Evolutionary conservation across 2,329 filamentous ascomycete species (phyloP).

Genomic region (Aspergillus alliaceus): DNA sequence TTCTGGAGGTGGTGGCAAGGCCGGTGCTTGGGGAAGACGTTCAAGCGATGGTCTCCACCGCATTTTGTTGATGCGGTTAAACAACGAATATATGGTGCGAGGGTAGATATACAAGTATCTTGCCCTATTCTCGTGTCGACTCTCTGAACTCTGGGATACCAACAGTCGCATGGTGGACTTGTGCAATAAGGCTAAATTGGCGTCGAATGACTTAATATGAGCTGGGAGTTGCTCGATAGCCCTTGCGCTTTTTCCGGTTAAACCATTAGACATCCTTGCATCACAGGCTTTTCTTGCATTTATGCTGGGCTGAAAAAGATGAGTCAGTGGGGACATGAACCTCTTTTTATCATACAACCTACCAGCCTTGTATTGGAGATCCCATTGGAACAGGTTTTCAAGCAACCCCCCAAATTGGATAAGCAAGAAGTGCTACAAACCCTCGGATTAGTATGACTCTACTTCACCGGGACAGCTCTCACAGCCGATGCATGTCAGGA

Average conservation of each 20-base stretch:
- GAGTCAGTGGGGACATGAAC: neutral
- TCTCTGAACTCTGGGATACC: neutral
- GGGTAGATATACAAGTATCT: neutral
- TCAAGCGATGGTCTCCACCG: slow-evolving; percentile 13
- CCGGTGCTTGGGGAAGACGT: neutral
- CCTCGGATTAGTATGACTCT: neutral
- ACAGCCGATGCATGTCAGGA: neutral
- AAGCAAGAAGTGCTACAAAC: neutral
- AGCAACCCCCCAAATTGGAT: too few relatives aligned
- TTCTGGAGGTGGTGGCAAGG: slow-evolving; percentile 1
- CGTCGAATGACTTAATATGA: neutral
- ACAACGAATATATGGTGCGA: neutral
- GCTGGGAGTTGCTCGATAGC: neutral
- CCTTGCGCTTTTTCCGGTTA: neutral
- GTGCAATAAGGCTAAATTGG: neutral
- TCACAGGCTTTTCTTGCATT: neutral
- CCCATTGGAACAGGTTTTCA: neutral
- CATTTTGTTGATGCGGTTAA: slow-evolving; percentile 9
- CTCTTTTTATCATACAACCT: neutral
- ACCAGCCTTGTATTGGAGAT: neutral
- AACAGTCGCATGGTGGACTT: neutral
- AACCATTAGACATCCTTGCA: neutral
- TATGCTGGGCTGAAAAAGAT: neutral
- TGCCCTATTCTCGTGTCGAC: neutral
- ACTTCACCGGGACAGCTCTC: neutral